These are phyloP conservation scores for Sugiyamaella smithiae DNA, from an alignment of 805 yeast species.

Conservation along the genomic window DNA sequence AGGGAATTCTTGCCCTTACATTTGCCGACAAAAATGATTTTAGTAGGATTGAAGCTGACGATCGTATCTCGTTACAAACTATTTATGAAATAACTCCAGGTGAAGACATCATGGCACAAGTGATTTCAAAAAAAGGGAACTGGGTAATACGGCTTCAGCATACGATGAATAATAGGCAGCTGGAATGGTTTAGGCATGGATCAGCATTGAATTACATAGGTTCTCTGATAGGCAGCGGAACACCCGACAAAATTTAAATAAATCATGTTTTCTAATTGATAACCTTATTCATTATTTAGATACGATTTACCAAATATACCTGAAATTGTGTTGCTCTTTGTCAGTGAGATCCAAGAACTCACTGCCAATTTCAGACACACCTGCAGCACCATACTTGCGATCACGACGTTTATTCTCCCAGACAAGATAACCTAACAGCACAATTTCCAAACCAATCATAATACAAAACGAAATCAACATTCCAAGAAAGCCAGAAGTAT, in stretches of 20 bases:
- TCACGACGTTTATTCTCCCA: conserved; percentile 48
- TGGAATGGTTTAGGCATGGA: conserved; percentile 98
- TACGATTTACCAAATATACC: conserved; percentile 34
- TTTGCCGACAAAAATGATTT: conserved; percentile 85
- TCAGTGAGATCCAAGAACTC: conserved; percentile 38
- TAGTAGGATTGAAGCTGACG: conserved; percentile 89
- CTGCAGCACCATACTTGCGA: background rate
- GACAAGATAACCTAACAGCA: conserved; percentile 22
- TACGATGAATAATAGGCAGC: conserved; percentile 69
- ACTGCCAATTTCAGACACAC: background rate
- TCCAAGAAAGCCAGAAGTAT: conserved; percentile 52
- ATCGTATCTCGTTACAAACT: conserved; percentile 83
- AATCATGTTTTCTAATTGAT: too few relatives aligned
- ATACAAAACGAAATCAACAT: conserved; percentile 35
- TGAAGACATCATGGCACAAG: conserved; percentile 75
- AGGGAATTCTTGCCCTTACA: conserved; percentile 97
- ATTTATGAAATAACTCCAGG: conserved; percentile 87
- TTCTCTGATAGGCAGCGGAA: too few relatives aligned
- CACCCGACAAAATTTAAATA: too few relatives aligned
- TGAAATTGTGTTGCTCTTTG: conserved; percentile 50
- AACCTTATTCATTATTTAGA: too few relatives aligned
- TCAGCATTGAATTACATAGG: background rate
- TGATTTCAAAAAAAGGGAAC: conserved; percentile 63
- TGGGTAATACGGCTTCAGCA: background rate
- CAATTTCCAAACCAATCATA: conserved; percentile 45